Evolutionary conservation across 352 stramenopile species (phyloP).

Genomic region (Pythium aphanidermatum): DNA sequence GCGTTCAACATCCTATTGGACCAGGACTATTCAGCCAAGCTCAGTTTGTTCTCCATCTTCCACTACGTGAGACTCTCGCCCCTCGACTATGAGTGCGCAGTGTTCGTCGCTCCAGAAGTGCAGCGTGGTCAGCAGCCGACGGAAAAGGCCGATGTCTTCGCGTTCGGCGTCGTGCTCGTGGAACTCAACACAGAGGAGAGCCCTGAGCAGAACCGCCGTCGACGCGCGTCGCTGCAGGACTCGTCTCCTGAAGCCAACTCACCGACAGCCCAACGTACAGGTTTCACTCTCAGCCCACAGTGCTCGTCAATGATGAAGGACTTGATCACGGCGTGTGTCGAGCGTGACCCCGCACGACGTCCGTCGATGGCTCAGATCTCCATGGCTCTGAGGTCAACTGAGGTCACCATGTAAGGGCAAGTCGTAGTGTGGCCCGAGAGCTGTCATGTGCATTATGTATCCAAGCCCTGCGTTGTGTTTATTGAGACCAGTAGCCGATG

Average conservation of each 20-base stretch:
- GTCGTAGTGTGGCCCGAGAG: background rate
- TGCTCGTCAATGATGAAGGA: constrained; percentile 66
- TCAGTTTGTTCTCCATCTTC: constrained; percentile 75
- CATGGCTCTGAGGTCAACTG: constrained; percentile 50
- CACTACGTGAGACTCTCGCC: constrained; percentile 72
- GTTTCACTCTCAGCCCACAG: constrained; percentile 44
- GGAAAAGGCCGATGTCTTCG: constrained; percentile 66
- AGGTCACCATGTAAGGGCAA: constrained; percentile 39
- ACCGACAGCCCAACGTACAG: constrained; percentile 34
- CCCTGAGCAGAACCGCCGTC: constrained; percentile 52
- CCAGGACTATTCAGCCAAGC: constrained; percentile 52
- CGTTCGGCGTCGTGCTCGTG: constrained; percentile 73
- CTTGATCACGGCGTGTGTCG: constrained; percentile 53
- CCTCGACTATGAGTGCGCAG: constrained; percentile 52
- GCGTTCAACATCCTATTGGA: constrained; percentile 78
- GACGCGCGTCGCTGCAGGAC: constrained; percentile 32
- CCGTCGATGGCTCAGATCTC: constrained; percentile 61
- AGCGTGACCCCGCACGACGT: constrained; percentile 38
- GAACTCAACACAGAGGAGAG: constrained; percentile 70
- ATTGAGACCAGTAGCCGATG: background rate
- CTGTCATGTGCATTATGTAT: constrained; percentile 6
- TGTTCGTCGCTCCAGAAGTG: constrained; percentile 70
- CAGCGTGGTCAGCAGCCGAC: constrained; percentile 62
- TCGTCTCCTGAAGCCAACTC: constrained; percentile 17
- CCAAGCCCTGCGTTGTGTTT: background rate